Evolutionary conservation across 2,329 filamentous ascomycete genomes (phyloP).

Genomic region (Phialophora verrucosa): DNA sequence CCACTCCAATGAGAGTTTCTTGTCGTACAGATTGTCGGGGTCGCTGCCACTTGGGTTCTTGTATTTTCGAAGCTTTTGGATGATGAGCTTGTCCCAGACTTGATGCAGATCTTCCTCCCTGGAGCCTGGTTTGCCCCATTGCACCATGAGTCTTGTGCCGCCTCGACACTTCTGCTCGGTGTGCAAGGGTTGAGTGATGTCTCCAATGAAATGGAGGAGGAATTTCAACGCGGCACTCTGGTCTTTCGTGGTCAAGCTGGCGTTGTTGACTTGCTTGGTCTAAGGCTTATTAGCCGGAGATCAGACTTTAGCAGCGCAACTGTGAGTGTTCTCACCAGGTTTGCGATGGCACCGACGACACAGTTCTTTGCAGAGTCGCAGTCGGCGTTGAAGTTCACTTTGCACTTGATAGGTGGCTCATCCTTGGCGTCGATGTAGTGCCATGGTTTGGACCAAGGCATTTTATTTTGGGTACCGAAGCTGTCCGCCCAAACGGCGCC

Average conservation of each 20-base stretch:
- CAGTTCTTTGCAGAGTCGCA: slow-evolving; percentile 18
- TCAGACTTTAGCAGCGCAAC: background rate
- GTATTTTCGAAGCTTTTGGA: slow-evolving; percentile 13
- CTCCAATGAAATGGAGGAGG: slow-evolving; percentile 17
- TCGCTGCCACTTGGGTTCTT: slow-evolving; percentile 7
- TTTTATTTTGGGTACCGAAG: background rate
- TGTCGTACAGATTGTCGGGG: slow-evolving; percentile 14
- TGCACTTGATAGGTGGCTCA: slow-evolving; percentile 12
- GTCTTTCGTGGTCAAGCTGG: background rate
- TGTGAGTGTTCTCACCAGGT: background rate
- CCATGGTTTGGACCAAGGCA: slow-evolving; percentile 15
- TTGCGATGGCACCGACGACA: slow-evolving; percentile 9
- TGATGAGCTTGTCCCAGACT: slow-evolving; percentile 25
- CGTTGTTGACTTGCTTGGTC: slow-evolving; percentile 17
- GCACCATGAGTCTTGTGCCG: slow-evolving; percentile 15
- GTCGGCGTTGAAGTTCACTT: slow-evolving; percentile 15
- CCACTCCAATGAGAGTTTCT: slow-evolving; percentile 9
- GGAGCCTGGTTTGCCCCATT: slow-evolving; percentile 8
- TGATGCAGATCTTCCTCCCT: slow-evolving; percentile 2
- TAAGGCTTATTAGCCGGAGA: background rate
- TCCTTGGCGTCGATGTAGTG: slow-evolving; percentile 25
- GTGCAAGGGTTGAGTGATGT: slow-evolving; percentile 14
- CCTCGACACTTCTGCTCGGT: slow-evolving; percentile 18
- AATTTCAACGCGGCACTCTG: slow-evolving; percentile 14
- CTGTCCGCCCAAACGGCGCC: slow-evolving; percentile 20